Conservation (phyloP, 202 grass and related monocot genomes). For the Setaria viridis region DNA sequence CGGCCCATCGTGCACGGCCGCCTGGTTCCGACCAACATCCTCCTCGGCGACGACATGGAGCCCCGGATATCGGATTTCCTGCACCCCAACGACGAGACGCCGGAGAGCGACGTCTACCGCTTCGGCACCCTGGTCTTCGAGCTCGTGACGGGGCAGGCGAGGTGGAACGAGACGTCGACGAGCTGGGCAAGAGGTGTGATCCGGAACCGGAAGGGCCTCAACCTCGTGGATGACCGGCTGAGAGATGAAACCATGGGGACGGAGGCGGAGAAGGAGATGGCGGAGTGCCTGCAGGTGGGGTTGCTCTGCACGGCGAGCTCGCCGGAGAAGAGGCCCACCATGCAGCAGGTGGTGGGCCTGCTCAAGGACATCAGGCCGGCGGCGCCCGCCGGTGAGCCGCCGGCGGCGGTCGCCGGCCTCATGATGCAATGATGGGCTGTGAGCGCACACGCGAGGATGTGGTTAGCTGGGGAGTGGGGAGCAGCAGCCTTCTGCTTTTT, state of each 20-base stretch:
- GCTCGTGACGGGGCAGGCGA: constrained; percentile 54
- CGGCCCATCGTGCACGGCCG: constrained; percentile 63
- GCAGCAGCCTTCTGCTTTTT: neutral
- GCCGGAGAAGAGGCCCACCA: constrained; percentile 78
- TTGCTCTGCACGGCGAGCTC: constrained; percentile 67
- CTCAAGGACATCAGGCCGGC: constrained; percentile 71
- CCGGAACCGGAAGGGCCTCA: constrained; percentile 50
- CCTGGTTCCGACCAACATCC: constrained; percentile 64
- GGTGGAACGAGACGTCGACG: constrained; percentile 56
- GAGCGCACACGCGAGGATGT: neutral
- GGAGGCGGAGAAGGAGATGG: constrained; percentile 51
- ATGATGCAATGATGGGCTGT: neutral
- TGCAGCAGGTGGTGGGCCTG: constrained; percentile 86
- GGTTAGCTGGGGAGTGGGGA: neutral
- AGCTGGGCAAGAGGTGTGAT: constrained; percentile 54
- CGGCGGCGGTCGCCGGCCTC: neutral
- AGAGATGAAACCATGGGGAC: constrained; percentile 6
- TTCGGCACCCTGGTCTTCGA: constrained; percentile 69
- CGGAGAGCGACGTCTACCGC: constrained; percentile 63
- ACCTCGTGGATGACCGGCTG: constrained; percentile 60
- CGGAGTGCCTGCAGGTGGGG: constrained; percentile 69
- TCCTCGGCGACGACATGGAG: constrained; percentile 76
- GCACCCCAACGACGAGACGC: neutral
- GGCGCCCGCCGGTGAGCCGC: neutral
- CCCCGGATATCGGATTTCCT: constrained; percentile 63